Percentiles rank a stretch among this genome's conserved stretches.
These are phyloP conservation scores for Metschnikowia sp. DNA, from an alignment of 805 yeast genomes.

Conservation along the genomic window DNA sequence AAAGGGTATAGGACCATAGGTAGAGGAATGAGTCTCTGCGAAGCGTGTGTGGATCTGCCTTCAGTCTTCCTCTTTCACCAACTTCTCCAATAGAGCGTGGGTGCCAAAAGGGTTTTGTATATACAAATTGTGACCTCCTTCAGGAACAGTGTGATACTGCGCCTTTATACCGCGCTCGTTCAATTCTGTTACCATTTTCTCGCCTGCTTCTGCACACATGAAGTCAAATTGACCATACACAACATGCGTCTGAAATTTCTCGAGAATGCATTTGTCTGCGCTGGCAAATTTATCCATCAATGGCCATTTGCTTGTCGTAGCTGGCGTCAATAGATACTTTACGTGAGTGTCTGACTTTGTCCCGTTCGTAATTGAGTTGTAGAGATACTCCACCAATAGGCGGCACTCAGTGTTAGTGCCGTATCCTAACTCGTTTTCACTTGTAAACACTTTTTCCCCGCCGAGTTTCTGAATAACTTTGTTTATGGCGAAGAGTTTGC, in stretches of 20 bases:
- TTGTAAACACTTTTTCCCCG: slow-evolving; percentile 23
- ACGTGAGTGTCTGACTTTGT: slow-evolving; percentile 40
- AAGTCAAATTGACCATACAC: slow-evolving; percentile 72
- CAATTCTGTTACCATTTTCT: slow-evolving; percentile 25
- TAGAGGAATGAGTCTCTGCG: too few species aligned
- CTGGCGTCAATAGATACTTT: slow-evolving; percentile 50
- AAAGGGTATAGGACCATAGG: too few species aligned
- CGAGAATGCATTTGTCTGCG: slow-evolving; percentile 19
- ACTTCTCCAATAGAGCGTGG: slow-evolving; percentile 23
- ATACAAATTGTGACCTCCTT: slow-evolving; percentile 45
- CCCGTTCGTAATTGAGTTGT: slow-evolving; percentile 38
- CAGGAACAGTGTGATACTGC: slow-evolving; percentile 18
- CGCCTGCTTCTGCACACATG: slow-evolving; percentile 62
- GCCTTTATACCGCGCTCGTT: slow-evolving; percentile 12
- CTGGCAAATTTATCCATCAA: slow-evolving; percentile 52
- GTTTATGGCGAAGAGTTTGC: slow-evolving; percentile 38
- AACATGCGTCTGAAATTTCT: slow-evolving; percentile 39
- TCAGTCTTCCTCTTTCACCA: slow-evolving; percentile 11
- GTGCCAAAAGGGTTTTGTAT: slow-evolving; percentile 45
- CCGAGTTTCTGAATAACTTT: slow-evolving; percentile 31
- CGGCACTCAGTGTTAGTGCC: slow-evolving; percentile 38
- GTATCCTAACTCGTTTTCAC: slow-evolving; percentile 30
- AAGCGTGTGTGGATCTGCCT: background rate
- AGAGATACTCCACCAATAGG: slow-evolving; percentile 38
- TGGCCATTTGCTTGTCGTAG: slow-evolving; percentile 65